phyloP scores from a whole-genome alignment of 2,329 filamentous ascomycete species.

The Colletotrichum limetticola region DNA sequence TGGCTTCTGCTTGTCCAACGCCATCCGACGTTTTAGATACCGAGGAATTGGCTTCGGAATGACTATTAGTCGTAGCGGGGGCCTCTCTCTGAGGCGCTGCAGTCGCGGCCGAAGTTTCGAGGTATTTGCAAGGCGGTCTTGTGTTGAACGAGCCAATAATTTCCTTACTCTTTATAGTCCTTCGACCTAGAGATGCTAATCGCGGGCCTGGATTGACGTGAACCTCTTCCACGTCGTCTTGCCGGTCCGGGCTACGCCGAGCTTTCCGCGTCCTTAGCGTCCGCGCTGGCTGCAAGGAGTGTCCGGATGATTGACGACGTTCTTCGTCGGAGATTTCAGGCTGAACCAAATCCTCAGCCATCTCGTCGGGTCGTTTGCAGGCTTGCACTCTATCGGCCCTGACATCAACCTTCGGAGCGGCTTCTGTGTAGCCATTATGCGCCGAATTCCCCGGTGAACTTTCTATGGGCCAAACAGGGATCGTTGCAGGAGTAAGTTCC shows the following conservation, averaged over 20 bases:
- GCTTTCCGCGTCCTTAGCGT: background rate
- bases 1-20: background rate
- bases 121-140: background rate
- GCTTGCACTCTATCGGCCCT: background rate
- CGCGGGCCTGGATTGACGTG: constrained; percentile 42
- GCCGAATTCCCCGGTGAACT: background rate
- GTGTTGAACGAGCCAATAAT: constrained; percentile 52
- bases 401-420: background rate
- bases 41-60: background rate
- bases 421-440: background rate
- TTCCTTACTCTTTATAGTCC: constrained; percentile 58
- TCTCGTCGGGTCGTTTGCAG: too few relatives aligned
- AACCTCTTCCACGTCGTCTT: background rate
- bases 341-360: background rate
- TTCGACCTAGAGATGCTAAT: constrained; percentile 52
- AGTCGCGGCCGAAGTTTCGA: background rate
- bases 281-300: background rate
- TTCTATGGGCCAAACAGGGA: background rate
- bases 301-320: background rate
- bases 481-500: background rate
- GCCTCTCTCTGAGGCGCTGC: background rate
- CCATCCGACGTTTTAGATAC: background rate
- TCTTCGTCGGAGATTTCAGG: background rate
- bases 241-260: background rate
- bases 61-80: background rate